These are phyloP conservation scores for Paraleonurus japonicus DNA, from an alignment of 257 asterid species.

Conservation along the genomic window DNA sequence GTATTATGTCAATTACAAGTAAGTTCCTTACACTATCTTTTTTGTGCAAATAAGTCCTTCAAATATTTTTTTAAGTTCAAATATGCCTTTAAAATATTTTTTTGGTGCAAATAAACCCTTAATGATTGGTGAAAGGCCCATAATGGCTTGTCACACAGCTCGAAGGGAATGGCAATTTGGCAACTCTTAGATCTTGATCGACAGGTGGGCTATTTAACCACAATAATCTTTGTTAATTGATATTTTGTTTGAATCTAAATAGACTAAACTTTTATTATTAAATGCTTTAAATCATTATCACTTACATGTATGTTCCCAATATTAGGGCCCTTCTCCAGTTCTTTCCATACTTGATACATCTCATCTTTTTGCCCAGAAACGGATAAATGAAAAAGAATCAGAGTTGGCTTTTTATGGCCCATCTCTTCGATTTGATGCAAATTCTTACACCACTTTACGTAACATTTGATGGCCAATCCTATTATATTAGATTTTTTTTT, in stretches of 20 bases:
- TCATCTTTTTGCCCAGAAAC: neutral
- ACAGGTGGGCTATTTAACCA: constrained; percentile 13
- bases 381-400: neutral
- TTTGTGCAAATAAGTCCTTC: too few relatives aligned
- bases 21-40: too few relatives aligned
- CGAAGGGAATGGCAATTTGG: neutral
- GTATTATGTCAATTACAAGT: too few relatives aligned
- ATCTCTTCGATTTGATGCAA: neutral
- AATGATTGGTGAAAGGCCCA: neutral
- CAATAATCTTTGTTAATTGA: neutral
- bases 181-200: neutral
- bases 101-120: too few relatives aligned
- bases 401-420: neutral
- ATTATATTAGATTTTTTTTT: neutral
- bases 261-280: neutral
- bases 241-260: neutral
- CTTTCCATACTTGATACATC: neutral
- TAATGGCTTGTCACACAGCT: neutral
- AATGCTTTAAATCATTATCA: neutral
- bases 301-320: neutral
- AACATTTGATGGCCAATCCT: neutral
- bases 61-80: too few relatives aligned
- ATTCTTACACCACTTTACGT: neutral
- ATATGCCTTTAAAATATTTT: too few relatives aligned
- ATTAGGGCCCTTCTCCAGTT: neutral